Evolutionary conservation across 371 early-diverging fungal genomes (phyloP).

Genomic region (Mucor saturninus): DNA sequence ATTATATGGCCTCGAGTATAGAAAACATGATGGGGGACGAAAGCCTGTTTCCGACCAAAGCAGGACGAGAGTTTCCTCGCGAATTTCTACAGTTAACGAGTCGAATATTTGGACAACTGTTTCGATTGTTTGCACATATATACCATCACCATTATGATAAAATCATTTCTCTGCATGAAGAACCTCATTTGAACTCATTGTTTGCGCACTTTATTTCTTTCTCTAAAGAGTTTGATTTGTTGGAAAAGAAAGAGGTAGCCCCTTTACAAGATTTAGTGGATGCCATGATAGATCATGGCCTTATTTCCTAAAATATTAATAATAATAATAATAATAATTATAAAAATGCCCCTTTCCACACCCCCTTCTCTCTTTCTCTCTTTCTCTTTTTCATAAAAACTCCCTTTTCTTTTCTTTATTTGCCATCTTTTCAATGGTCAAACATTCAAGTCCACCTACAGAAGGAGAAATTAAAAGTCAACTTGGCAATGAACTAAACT

Average conservation of each 20-base stretch:
- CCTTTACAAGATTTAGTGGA: slow-evolving; percentile 83
- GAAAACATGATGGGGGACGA: slow-evolving; percentile 90
- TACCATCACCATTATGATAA: slow-evolving; percentile 93
- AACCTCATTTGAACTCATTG: slow-evolving; percentile 92
- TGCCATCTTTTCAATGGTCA: background rate
- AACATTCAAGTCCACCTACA: slow-evolving; percentile 6
- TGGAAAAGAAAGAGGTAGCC: slow-evolving; percentile 89
- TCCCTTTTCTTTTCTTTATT: background rate
- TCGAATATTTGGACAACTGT: slow-evolving; percentile 81
- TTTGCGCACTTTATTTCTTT: slow-evolving; percentile 95
- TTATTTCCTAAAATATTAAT: slow-evolving; percentile 30
- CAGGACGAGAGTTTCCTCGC: slow-evolving; percentile 77
- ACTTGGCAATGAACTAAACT: slow-evolving; percentile 20
- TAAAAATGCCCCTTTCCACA: too few species aligned
- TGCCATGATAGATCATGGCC: slow-evolving; percentile 62
- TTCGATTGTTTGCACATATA: slow-evolving; percentile 92
- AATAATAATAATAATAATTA: background rate
- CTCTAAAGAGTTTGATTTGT: slow-evolving; percentile 86
- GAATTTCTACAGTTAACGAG: slow-evolving; percentile 75
- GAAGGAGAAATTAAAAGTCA: slow-evolving; percentile 1
- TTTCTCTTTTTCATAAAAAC: background rate
- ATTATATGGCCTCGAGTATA: slow-evolving; percentile 90
- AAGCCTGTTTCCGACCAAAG: slow-evolving; percentile 82
- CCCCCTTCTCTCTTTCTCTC: too few species aligned
- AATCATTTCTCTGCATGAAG: slow-evolving; percentile 79